Evolutionary conservation across 306 rosid species (phyloP), one percentile per base, ranked within the genome.

Genomic region (Abrus precatorius): DNA sequence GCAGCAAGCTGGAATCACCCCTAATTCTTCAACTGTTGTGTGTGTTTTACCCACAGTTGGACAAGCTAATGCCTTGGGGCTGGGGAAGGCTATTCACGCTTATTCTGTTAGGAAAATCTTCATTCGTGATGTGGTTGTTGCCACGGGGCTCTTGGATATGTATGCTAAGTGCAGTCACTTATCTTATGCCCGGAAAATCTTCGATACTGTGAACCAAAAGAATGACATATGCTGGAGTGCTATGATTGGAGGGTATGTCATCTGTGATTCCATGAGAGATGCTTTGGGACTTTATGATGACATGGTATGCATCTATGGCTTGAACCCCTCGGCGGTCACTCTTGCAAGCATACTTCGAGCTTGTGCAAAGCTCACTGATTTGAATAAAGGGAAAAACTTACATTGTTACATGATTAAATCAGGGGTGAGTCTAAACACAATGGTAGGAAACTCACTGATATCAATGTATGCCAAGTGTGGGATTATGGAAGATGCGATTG

Each of bases 241-340:
- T 84, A 87, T 87, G 90, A 87, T 87, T 84, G 90, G 88, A 60
- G 90, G 88, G 74, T 77, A 70, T 52, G 86, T 84, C 73, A n/a
- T 49, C 28, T 84, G 80, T 69, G 80, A 82, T 82, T 87, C 59
- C 82, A 87, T 74, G 86, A 70, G 14, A 67, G 80, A 84, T 78
- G 90, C 90, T 55, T 63, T 87, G 82, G 47, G 41, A 44, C 81
- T 87, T 43, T 87, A 69, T 43, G 88, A 87, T 82, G 84, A 81
- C 57, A 87, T 87, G 88, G 83, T 87, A 68, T 14, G 45, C 12
- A 72, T 55, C 53, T 41, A 70, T 32, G 14, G 57, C 62, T 63
- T 87, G 64, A 84, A 74, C 20, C 88, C 90, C 36, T 74, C 88
- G 20, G 77, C 84, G 32, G 80, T 79, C 54, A 84, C 75, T 70